Conservation (phyloP, 331 rosid species). For the Malus hybrid region DNA sequence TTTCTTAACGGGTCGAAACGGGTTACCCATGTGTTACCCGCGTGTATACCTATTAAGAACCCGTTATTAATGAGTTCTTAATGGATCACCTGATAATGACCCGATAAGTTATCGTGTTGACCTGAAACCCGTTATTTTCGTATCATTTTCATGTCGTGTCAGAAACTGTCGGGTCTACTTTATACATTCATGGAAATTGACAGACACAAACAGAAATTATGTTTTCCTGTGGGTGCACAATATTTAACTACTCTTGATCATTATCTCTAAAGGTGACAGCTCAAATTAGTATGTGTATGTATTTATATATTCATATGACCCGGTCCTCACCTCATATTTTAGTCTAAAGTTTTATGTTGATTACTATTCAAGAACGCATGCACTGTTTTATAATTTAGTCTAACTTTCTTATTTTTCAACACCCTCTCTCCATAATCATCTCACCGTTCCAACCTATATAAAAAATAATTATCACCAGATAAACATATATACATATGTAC, state of each 20-base stretch:
- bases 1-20: no score
- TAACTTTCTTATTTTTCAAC: not conserved
- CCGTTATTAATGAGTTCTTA: no score
- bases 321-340: slow-evolving; percentile 5
- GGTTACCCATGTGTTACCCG: no score
- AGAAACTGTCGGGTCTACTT: no score
- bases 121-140: no score
- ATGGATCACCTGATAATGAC: no score
- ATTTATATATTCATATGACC: slow-evolving; percentile 16
- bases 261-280: slow-evolving; percentile 32
- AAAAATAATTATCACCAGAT: not conserved
- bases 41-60: no score
- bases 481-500: no score
- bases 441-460: not conserved
- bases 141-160: no score
- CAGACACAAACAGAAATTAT: not conserved
- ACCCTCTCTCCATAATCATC: not conserved
- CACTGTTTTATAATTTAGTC: not conserved
- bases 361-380: slow-evolving; percentile 15
- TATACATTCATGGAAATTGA: not conserved
- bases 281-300: slow-evolving; percentile 17
- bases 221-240: slow-evolving; percentile 5
- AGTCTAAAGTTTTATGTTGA: not conserved
- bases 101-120: no score
- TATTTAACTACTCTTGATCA: slow-evolving; percentile 13